A percentile compares a stretch with the other conserved stretches of the same genome.
Evolutionary conservation across 306 rosid genomes (phyloP).

Genomic region (Prunus salicina): DNA sequence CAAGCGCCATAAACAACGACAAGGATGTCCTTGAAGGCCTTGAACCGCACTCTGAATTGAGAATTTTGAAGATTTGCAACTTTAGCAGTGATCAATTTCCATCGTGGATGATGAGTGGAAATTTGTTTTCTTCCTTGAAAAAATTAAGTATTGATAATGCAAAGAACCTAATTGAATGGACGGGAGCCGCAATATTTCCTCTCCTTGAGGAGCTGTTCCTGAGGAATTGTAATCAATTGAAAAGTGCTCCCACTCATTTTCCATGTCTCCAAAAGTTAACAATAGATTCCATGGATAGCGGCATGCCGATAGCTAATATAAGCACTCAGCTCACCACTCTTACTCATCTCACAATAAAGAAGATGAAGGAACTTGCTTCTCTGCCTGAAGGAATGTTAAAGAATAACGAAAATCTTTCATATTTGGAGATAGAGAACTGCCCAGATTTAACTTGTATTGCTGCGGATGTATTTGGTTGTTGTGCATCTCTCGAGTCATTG

Average conservation of each 20-base stretch:
- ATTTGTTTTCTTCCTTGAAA: neutral
- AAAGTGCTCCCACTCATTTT: neutral
- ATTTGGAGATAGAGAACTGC: rapidly evolving
- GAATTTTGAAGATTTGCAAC: neutral
- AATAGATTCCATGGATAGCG: neutral
- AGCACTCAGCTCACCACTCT: neutral
- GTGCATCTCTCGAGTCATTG: neutral
- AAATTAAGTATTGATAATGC: neutral
- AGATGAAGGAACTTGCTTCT: neutral
- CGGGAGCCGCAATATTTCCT: neutral
- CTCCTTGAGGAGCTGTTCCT: neutral
- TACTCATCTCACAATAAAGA: neutral
- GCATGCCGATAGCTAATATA: neutral
- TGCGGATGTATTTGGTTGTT: neutral
- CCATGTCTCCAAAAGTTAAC: neutral
- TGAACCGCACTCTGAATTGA: neutral
- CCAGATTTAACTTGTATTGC: neutral
- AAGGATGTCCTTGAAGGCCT: neutral
- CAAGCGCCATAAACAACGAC: neutral
- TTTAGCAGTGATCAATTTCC: neutral
- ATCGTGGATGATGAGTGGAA: neutral
- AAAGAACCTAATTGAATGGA: neutral
- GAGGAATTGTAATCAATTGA: neutral
- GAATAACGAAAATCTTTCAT: neutral
- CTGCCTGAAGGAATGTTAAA: neutral